These are phyloP conservation scores for Daucus carota DNA, from an alignment of 129 eudicot species.

Conservation along the genomic window DH1_v3.0 NC_030388.2:5132001-5132500, in stretches of 20 bases:
- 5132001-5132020: conserved; percentile 24
- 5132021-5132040: conserved; percentile 37
- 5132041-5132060: conserved; percentile 59
- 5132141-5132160: conserved; percentile 56
- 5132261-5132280: conserved; percentile 50
- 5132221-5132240: conserved; percentile 37
- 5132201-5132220: conserved; percentile 37
- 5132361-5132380: conserved; percentile 52
- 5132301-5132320: conserved; percentile 50
- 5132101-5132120: conserved; percentile 76
- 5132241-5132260: conserved; percentile 34
- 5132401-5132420: conserved; percentile 54
- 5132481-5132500: conserved; percentile 41
- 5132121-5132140: conserved; percentile 75
- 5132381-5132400: conserved; percentile 66
- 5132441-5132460: conserved; percentile 46
- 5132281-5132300: conserved; percentile 53
- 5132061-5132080: conserved; percentile 66
- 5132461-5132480: conserved; percentile 72
- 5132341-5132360: conserved; percentile 72
- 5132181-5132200: conserved; percentile 35
- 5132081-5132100: conserved; percentile 81
- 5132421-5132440: conserved; percentile 50
- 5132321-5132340: conserved; percentile 82
- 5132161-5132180: conserved; percentile 51